Evolutionary conservation across 1,284 basidiomycete genomes (phyloP), one percentile per base, ranked within the genome.

Genomic region (Ganoderma boninense): DNA sequence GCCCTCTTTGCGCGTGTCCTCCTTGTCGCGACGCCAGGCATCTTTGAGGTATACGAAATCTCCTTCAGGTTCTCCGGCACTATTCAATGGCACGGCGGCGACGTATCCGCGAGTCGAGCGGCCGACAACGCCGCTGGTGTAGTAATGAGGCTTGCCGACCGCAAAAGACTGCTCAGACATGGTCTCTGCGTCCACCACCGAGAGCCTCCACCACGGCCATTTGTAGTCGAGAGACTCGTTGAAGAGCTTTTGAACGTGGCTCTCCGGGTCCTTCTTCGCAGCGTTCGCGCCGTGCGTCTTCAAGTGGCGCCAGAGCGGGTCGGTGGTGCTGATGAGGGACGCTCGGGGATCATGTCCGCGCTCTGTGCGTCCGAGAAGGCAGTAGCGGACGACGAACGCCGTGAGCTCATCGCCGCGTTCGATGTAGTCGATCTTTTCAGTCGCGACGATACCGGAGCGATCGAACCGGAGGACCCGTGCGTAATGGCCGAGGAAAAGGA

Each of bases 21-120:
- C 26, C 16, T 26, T 4, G 13, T 56, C 57, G 20, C 69, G 62
- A 20, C 70, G 70, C 71, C 71, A 72, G 2, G 65, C 68, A 26
- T 72, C 71, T 63, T 72, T 72, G 20, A 72, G 43, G 23, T 66
- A 64, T 7, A 68, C 64, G 35, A 67, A 65, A 0, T 64, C 43
- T 11, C 32, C 62, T 2, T 49, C 42, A 0, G 8, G 35, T 13
- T 29, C 64, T 0, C n/a, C 38, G 1, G 26, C 38, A 1, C 29
- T 16, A 16, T 4, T 8, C 35, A 35, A 14, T 11, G 63, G 18
- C 8, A 26, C 44, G 13, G n/a, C n/a, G n/a, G 65, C 72, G 43
- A 74, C 43, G 68, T 71, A 74, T 1, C 71, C 67, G n/a, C 69
- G 67, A 13, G 71, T 74, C 1, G 54, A 65, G 2, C 71, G 71